Conservation (phyloP, 2,329 filamentous ascomycete species). For the Colletotrichum melonis region DNA sequence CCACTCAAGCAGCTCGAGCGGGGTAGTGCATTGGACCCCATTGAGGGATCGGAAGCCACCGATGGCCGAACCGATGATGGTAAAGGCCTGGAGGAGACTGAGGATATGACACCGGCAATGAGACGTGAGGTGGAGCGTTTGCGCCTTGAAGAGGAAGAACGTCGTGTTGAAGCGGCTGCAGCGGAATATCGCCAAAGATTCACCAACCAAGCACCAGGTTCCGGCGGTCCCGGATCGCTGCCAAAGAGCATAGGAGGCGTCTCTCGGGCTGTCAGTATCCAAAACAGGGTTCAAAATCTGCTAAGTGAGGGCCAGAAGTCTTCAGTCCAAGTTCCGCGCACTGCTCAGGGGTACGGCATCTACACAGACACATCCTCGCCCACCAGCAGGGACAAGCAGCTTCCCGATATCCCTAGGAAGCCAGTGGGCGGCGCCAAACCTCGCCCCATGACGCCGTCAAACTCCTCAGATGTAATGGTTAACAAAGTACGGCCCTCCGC, state of each 20-base stretch:
- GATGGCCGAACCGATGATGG: slow-evolving; percentile 76
- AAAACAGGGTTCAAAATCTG: slow-evolving; percentile 88
- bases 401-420: slow-evolving; percentile 63
- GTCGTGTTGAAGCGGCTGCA: slow-evolving; percentile 86
- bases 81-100: slow-evolving; percentile 68
- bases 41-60: slow-evolving; percentile 80
- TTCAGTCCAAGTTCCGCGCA: slow-evolving; percentile 68
- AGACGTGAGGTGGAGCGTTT: slow-evolving; percentile 88
- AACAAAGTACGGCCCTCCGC: slow-evolving; percentile 36
- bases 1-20: slow-evolving; percentile 60
- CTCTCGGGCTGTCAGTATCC: slow-evolving; percentile 83
- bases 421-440: slow-evolving; percentile 52
- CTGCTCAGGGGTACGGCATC: slow-evolving; percentile 89
- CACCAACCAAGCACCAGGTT: slow-evolving; percentile 61
- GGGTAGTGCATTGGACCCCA: slow-evolving; percentile 70
- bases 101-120: slow-evolving; percentile 86
- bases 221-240: slow-evolving; percentile 51
- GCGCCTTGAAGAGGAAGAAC: slow-evolving; percentile 87
- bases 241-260: slow-evolving; percentile 69
- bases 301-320: slow-evolving; percentile 80
- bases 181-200: slow-evolving; percentile 87
- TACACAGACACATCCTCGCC: slow-evolving; percentile 72
- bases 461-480: slow-evolving; percentile 32
- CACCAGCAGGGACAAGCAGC: slow-evolving; percentile 51
- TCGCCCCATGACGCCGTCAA: slow-evolving; percentile 42